Evolutionary conservation across 257 asterid species (phyloP).

Genomic region (Scutellaria barbata): DNA sequence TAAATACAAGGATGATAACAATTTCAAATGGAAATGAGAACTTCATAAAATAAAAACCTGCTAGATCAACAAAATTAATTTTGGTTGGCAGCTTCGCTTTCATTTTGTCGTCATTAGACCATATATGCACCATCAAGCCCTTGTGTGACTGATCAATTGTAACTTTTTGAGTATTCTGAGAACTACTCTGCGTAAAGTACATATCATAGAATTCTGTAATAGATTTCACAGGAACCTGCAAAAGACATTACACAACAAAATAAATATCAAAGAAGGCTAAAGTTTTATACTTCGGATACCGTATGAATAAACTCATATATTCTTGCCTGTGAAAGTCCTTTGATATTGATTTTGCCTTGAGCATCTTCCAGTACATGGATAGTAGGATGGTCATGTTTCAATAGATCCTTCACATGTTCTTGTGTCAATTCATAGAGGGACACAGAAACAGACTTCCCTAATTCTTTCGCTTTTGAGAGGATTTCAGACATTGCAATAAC

Average conservation of each 20-base stretch:
- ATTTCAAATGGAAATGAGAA: not conserved
- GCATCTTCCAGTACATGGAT: conserved; percentile 73
- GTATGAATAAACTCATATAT: not conserved
- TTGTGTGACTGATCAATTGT: conserved; percentile 51
- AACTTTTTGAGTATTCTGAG: conserved; percentile 45
- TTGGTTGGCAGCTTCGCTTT: conserved; percentile 48
- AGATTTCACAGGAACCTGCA: conserved; percentile 63
- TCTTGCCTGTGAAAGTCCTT: conserved; percentile 82
- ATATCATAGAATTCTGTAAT: conserved; percentile 52
- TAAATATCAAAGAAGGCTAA: not conserved
- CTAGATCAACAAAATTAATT: conserved; percentile 87
- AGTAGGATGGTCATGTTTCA: conserved; percentile 57
- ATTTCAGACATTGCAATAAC: conserved; percentile 69
- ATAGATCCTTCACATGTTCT: conserved; percentile 70
- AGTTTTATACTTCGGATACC: not conserved
- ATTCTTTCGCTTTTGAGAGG: conserved; percentile 55
- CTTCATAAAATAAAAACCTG: conserved; percentile 52
- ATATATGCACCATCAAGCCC: conserved; percentile 67
- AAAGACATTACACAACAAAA: conserved; percentile 31
- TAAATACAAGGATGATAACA: not conserved
- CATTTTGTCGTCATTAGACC: conserved; percentile 44
- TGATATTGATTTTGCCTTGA: conserved; percentile 71
- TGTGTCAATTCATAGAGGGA: conserved; percentile 71
- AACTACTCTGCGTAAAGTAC: conserved; percentile 40
- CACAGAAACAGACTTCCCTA: conserved; percentile 49